Percentiles rank a stretch among this genome's conserved stretches.
Evolutionary conservation across 2,329 filamentous ascomycete species (phyloP).

Genomic region (Colletotrichum kahawae): DNA sequence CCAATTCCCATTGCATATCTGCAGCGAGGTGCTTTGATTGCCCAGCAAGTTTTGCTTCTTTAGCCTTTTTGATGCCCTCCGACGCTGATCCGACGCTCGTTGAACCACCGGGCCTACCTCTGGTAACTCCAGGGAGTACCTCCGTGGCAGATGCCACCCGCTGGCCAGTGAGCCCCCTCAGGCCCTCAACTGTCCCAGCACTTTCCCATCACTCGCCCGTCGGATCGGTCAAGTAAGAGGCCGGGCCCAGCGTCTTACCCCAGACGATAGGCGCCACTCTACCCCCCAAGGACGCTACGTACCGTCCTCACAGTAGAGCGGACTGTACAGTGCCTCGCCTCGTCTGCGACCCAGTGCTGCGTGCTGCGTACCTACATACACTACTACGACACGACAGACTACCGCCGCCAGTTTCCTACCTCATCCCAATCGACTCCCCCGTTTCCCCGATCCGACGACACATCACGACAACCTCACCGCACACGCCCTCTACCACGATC

Average conservation of each 20-base stretch:
- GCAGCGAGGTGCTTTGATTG: background rate
- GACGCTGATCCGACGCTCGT: background rate
- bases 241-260: slow-evolving; percentile 15
- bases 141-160: background rate
- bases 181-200: background rate
- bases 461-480: slow-evolving; percentile 3
- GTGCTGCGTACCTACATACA: slow-evolving; percentile 1
- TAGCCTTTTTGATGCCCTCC: background rate
- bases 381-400: slow-evolving; percentile 1
- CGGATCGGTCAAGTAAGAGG: slow-evolving; percentile 9
- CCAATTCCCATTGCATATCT: background rate
- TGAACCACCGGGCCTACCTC: background rate
- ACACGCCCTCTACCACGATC: background rate
- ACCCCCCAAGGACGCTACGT: slow-evolving; percentile 3
- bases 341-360: slow-evolving; percentile 6
- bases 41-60: background rate
- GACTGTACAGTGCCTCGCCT: slow-evolving; percentile 19
- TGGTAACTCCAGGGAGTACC: background rate
- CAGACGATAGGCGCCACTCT: slow-evolving; percentile 11
- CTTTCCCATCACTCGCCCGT: background rate
- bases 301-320: slow-evolving; percentile 6
- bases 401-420: background rate
- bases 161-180: background rate
- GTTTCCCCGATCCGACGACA: slow-evolving; percentile 16
- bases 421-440: slow-evolving; percentile 5